Percentiles rank a stretch among this genome's conserved stretches.
phyloP scores from a whole-genome alignment of 768 basidiomycete genomes.

The Zangia roseola region DNA sequence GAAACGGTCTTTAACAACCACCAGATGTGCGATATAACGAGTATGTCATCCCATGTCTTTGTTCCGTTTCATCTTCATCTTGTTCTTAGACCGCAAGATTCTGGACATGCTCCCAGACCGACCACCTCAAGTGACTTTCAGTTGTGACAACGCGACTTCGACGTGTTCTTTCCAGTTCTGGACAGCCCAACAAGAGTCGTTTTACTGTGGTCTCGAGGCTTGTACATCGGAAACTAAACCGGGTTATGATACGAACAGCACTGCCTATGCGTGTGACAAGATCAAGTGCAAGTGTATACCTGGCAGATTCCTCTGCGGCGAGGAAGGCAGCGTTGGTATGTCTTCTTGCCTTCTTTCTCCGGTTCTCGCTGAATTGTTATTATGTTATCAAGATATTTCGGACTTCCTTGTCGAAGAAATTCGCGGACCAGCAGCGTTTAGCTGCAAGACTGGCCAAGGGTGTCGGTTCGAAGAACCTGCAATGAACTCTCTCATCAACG shows the following conservation, averaged over 20 bases:
- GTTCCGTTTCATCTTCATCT: background rate
- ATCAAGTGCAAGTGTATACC: constrained; percentile 94
- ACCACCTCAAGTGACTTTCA: constrained; percentile 95
- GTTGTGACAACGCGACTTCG: constrained; percentile 62
- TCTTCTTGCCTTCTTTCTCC: constrained; percentile 12
- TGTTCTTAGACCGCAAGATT: constrained; percentile 80
- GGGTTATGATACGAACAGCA: constrained; percentile 68
- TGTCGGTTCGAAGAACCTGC: constrained; percentile 94
- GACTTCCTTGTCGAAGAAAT: constrained; percentile 92
- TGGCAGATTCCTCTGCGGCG: constrained; percentile 91
- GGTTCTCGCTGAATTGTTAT: background rate
- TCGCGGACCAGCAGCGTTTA: constrained; percentile 86
- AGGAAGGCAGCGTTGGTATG: constrained; percentile 89
- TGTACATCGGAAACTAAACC: constrained; percentile 52
- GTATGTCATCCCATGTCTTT: constrained; percentile 45
- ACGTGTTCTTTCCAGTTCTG: constrained; percentile 97
- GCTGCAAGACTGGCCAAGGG: constrained; percentile 64
- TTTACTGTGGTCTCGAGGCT: constrained; percentile 84
- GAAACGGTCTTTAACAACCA: constrained; percentile 93
- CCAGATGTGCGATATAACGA: constrained; percentile 98
- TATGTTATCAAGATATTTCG: constrained; percentile 60
- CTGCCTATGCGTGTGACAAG: constrained; percentile 75
- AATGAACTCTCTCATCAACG: constrained; percentile 93
- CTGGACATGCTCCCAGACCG: constrained; percentile 87
- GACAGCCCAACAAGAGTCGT: constrained; percentile 92